Evolutionary conservation across 2,329 filamentous ascomycete genomes (phyloP), one percentile per base, ranked within the genome.

Genomic region (Cladosporium colombiae): DNA sequence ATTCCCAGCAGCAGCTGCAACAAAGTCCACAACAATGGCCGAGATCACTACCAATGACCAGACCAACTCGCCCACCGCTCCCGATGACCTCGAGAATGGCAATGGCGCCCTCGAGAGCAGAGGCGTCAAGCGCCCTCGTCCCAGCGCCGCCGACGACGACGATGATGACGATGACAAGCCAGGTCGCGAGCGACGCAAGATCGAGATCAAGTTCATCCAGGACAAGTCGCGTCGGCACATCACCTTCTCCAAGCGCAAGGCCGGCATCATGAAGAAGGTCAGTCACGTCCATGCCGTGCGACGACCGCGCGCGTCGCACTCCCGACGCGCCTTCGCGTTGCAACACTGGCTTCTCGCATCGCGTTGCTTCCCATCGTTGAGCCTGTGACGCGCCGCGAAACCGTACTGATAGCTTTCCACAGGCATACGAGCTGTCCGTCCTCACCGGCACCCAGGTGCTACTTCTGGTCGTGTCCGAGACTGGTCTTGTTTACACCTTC

Each of bases 181-280:
- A 70, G 93, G 93, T 77, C 93, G 95, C 81, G 95, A 98, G 87
- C 90, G 95, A 78, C 89, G 95, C 83, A 99, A 99, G 90, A 99
- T 99, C 76, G 95, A 99, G 82, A 99, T 99, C 84, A 99, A 99
- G 87, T 99, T 99, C 84, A 99, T 99, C 81, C 94, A 93, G 81
- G 95, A 99, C 83, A 99, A 99, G 85, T 98, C 94, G 83, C 93
- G 95, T 83, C 91, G 95, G 70, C 95, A 99, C 84, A 99, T 98
- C 79, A 98, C 95, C 76, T 98, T 99, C 81, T 98, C 94, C 74
- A 99, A 99, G 89, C 92, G 95, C 80, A 99, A 99, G 85, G 95
- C 95, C 65, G 95, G 95, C 74, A 98, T 99, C 81, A 98, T 99
- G 95, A 98, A 99, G 87, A 98, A 98, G 93, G 95, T 97, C 79